Evolutionary conservation across 2,329 filamentous ascomycete genomes (phyloP), one percentile per base, ranked within the genome.

Genomic region (Raffaelea arxii): DNA sequence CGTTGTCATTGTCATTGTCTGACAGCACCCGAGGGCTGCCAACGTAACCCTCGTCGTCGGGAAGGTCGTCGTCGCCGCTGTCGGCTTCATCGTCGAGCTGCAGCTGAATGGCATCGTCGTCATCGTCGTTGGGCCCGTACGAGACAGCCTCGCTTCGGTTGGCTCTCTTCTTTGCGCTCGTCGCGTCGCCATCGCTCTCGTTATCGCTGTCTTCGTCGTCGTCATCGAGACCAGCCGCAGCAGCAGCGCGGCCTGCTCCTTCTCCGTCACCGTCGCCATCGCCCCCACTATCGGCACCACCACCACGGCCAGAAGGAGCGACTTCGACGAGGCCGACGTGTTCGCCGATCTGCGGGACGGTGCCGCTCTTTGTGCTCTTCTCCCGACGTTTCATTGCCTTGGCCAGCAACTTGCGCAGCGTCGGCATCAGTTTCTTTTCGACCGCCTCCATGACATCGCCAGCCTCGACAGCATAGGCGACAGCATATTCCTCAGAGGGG

Each of bases 111-210:
- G 76, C 81, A 54, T 87, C 78, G 58, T 97, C 92, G 4, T 91
- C 91, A 5, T 95, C 90, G 59, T 97, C 92, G 41, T 94, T 94
- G 27, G 83, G 86, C 35, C 88, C 91, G 55, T 96, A 97, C 14
- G 88, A 92, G 3, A 91, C 82, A 25, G 84, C 86, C 64, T 95
- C 86, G 44, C 76, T 72, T 36, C 86, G 82, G 61, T 94, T 92
- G 40, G 80, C 78, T 56, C 77, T 79, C 58, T 81, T 75, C 66
- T 88, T 94, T 55, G 78, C 79, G 52, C 75, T 79, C 4, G 80
- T 90, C 43, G 78, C 87, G 59, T 94, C 86, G 47, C 80, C 82
- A 46, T 92, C 90, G 39, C 81, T 87, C 24, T 80, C 82, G n/a
- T 82, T 78, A 48, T 86, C 84, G 36, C 84, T 82, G 40, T 81